Evolutionary conservation across 306 rosid species (phyloP).

Genomic region (Lupinus albus): DNA sequence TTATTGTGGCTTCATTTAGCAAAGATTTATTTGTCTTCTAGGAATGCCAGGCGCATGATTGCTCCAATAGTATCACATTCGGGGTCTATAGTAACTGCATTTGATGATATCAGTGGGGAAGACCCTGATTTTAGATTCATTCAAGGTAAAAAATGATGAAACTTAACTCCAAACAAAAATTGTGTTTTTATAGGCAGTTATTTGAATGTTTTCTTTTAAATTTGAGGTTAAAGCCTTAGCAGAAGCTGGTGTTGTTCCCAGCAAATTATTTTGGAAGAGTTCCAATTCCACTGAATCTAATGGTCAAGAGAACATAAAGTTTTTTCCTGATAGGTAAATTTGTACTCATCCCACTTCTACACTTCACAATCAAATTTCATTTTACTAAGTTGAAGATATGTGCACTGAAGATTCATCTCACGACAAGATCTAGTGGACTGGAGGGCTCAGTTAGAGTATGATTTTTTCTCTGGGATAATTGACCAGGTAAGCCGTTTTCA

Average conservation of each 20-base stretch:
- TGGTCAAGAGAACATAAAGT: slow-evolving; percentile 39
- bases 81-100: slow-evolving; percentile 65
- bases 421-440: slow-evolving; percentile 88
- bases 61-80: slow-evolving; percentile 62
- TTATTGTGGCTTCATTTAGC: slow-evolving; percentile 26
- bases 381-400: slow-evolving; percentile 35
- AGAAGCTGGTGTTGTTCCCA: slow-evolving; percentile 81
- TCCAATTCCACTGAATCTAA: slow-evolving; percentile 42
- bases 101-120: slow-evolving; percentile 60
- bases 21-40: slow-evolving; percentile 45
- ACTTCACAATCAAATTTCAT: slow-evolving; percentile 29
- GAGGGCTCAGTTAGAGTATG: slow-evolving; percentile 87
- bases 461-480: slow-evolving; percentile 48
- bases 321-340: slow-evolving; percentile 76
- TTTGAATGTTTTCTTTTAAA: slow-evolving; percentile 39
- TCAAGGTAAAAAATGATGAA: slow-evolving; percentile 59
- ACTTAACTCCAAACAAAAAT: slow-evolving; percentile 7
- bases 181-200: slow-evolving; percentile 23
- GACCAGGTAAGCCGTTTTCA: slow-evolving; percentile 66
- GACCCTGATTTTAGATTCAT: slow-evolving; percentile 74
- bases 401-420: slow-evolving; percentile 70
- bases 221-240: slow-evolving; percentile 66
- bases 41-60: slow-evolving; percentile 68
- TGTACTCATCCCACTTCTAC: slow-evolving; percentile 12
- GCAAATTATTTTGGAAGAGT: slow-evolving; percentile 65